Evolutionary conservation across 768 basidiomycete genomes (phyloP).

Genomic region (Mycena latifolia): DNA sequence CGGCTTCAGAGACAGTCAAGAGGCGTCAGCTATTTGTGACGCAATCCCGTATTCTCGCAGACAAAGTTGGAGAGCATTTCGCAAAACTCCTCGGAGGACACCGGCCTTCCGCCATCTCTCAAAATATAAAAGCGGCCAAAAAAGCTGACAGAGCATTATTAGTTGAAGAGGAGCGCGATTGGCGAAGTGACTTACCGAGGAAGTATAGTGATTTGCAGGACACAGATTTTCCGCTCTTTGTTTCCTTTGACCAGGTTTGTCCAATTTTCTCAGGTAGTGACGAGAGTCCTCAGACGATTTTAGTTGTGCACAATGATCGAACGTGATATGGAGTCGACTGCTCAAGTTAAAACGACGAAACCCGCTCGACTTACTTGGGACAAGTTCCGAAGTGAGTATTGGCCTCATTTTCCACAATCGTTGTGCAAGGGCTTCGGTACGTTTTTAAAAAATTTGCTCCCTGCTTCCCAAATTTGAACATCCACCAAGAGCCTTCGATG

Average conservation of each 20-base stretch:
- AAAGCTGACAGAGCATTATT: conserved; percentile 44
- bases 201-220: conserved; percentile 69
- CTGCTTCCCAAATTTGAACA: neutral
- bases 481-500: conserved; percentile 63
- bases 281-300: neutral
- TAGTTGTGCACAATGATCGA: conserved; percentile 26
- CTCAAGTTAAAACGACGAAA: neutral
- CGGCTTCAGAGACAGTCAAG: conserved; percentile 34
- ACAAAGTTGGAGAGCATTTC: conserved; percentile 64
- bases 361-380: conserved; percentile 20
- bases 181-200: conserved; percentile 61
- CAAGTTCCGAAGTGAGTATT: conserved; percentile 32
- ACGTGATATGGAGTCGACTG: conserved; percentile 20
- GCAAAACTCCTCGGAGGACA: conserved; percentile 44
- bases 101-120: conserved; percentile 17
- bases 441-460: neutral
- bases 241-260: conserved; percentile 73
- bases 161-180: conserved; percentile 54
- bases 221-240: conserved; percentile 75
- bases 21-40: conserved; percentile 67
- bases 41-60: conserved; percentile 59
- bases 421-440: conserved; percentile 67
- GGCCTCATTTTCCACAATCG: conserved; percentile 55
- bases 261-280: conserved; percentile 24
- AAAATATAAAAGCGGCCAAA: conserved; percentile 19